Base-by-base conservation (phyloP, 78 protist genomes). In the Creolimax fragrantissima region DNA sequence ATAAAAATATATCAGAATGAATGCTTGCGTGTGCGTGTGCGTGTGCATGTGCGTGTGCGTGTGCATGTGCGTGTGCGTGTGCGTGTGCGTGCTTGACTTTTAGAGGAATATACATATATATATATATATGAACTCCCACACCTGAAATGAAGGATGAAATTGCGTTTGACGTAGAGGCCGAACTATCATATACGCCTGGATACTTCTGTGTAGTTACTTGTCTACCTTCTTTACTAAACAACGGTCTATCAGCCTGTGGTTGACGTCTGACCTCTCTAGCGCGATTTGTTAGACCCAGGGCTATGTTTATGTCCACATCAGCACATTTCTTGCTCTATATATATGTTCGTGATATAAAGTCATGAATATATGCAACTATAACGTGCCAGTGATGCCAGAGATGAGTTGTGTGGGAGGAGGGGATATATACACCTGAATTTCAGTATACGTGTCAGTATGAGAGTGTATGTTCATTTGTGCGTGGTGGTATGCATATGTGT, bases 21-120 rank as follows among this genome's bases (percentile, higher is more conserved):
- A 39, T 74, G 67, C 37, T 3, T 81, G 85, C 85, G 5, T 81
- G 85, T 81, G 85, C 85, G 85, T 81, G 85, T 81, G 85, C 37
- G 5, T 81, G 85, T 81, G 85, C 37, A 41, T 81, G 85, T 5
- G 85, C 5, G 85, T 41, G 85, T 41, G 85, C 35, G 85, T 4
- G 85, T 41, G 85, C 5, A 41, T 41, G 35, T 81, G 4, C 5
- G 85, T 4, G 85, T 81, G 85, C 85, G 85, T 81, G 85, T 41
- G 35, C 4, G 3, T 4, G 85, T 81, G 85, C 85, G 85, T 81
- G 85, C 85, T 17, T 81, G 85, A 37, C 44, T 81, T 37, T 4
- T 81, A 37, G 35, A 4, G 44, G 85, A 4, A 4, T 4, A 3
- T 81, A 17, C 85, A 81, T 5, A 81, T 3, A 81, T 17, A 4